Conservation (phyloP, 805 yeast species). For the Millerago galiae region DNA sequence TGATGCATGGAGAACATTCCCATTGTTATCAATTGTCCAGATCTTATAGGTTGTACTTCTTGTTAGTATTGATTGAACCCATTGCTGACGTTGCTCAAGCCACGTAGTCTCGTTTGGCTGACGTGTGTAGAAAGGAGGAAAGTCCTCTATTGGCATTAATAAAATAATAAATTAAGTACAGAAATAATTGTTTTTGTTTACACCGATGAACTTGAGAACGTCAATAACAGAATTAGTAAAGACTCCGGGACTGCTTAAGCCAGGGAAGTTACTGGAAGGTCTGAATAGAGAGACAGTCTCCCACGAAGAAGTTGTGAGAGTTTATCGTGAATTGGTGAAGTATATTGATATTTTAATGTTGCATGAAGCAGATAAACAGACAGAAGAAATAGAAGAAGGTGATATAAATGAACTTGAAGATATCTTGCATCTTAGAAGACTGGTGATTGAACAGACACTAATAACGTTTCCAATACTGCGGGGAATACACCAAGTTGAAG, state of each 20-base stretch:
- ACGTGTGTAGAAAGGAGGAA: slow-evolving; percentile 88
- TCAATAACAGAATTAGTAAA: background rate
- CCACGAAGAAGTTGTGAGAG: slow-evolving; percentile 21
- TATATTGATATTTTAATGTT: slow-evolving; percentile 28
- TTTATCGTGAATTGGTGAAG: slow-evolving; percentile 19
- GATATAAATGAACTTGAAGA: slow-evolving; percentile 6
- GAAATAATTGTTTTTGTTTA: too few relatives aligned
- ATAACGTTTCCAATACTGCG: slow-evolving; percentile 17
- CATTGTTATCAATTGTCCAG: slow-evolving; percentile 44
- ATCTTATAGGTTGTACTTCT: slow-evolving; percentile 52
- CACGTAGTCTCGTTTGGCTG: slow-evolving; percentile 81
- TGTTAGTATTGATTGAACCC: slow-evolving; percentile 60
- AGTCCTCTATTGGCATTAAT: slow-evolving; percentile 31
- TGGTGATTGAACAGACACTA: slow-evolving; percentile 14
- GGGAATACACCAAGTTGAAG: slow-evolving; percentile 23
- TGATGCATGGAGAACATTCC: slow-evolving; percentile 14
- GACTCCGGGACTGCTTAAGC: background rate
- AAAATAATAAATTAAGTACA: too few relatives aligned
- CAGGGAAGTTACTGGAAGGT: background rate
- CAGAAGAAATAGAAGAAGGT: too few relatives aligned
- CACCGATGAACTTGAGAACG: background rate
- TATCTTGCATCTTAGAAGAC: slow-evolving; percentile 10
- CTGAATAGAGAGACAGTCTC: background rate
- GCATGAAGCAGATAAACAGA: slow-evolving; percentile 1
- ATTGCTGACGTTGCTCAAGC: slow-evolving; percentile 69